Percentiles rank a stretch among this genome's conserved stretches.
Conservation (phyloP, 208 protist genomes). For the Wallacemonas collosoma region DNA sequence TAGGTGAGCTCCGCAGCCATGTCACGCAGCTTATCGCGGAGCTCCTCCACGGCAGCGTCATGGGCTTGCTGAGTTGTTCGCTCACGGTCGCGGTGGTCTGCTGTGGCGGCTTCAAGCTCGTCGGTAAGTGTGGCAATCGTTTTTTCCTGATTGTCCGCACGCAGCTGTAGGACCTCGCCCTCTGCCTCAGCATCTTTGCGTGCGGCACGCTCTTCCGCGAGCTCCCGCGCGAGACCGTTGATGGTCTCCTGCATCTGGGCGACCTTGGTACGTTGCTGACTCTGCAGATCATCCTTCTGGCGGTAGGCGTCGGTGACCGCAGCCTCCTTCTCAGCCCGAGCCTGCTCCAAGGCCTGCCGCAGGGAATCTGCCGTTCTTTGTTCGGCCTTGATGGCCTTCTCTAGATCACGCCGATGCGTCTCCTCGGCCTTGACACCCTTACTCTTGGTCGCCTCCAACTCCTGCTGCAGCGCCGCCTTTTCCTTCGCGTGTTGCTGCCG, state of each 20-base stretch:
- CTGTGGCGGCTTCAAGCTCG: conserved; percentile 57
- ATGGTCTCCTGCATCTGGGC: conserved; percentile 49
- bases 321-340: conserved; percentile 59
- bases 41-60: conserved; percentile 47
- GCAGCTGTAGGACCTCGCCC: conserved; percentile 48
- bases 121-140: conserved; percentile 35
- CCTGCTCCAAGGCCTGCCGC: conserved; percentile 57
- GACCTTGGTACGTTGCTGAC: conserved; percentile 58
- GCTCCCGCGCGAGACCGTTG: conserved; percentile 46
- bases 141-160: conserved; percentile 55
- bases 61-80: conserved; percentile 54
- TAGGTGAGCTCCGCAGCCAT: conserved; percentile 43
- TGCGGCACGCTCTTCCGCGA: conserved; percentile 49
- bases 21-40: conserved; percentile 51
- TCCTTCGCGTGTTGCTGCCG: conserved; percentile 57
- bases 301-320: conserved; percentile 38
- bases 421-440: conserved; percentile 39
- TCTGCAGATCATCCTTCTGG: conserved; percentile 55
- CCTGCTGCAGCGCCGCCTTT: conserved; percentile 40
- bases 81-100: conserved; percentile 58
- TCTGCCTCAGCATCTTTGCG: conserved; percentile 70
- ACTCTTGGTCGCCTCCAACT: conserved; percentile 36
- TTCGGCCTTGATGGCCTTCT: conserved; percentile 51
- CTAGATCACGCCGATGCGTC: conserved; percentile 42
- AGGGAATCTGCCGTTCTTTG: conserved; percentile 49